Percentiles rank a stretch among this genome's conserved stretches.
Evolutionary conservation across 75 land plant species (phyloP).

Genomic region (Chamaecyparis obtusa): DNA sequence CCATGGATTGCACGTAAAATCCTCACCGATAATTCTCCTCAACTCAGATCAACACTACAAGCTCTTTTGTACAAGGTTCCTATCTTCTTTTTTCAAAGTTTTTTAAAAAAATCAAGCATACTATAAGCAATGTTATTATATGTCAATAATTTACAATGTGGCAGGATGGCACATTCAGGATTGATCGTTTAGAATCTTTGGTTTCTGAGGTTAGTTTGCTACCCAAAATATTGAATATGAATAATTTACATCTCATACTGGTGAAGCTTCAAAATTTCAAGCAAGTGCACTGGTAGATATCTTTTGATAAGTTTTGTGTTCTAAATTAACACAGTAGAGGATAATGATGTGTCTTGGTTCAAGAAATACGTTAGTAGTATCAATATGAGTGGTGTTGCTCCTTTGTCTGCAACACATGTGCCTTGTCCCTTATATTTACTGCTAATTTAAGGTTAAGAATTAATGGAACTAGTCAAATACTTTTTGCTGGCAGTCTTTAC

Average conservation of each 20-base stretch:
- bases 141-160: conserved; percentile 3
- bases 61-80: conserved; percentile 75
- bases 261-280: background rate
- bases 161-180: conserved; percentile 90
- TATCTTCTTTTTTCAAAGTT: background rate
- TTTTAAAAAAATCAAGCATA: background rate
- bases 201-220: conserved; percentile 66
- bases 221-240: background rate
- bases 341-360: background rate
- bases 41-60: conserved; percentile 66
- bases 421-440: background rate
- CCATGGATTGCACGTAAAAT: conserved; percentile 99
- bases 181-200: conserved; percentile 92
- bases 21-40: conserved; percentile 79
- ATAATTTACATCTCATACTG: background rate
- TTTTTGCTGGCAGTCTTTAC: conserved; percentile 56
- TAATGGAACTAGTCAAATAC: background rate
- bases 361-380: background rate
- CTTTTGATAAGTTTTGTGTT: background rate
- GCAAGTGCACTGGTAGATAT: background rate
- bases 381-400: background rate
- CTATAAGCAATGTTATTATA: background rate
- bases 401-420: background rate
- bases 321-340: background rate
- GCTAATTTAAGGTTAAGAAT: background rate